Conservation (phyloP, 495 filamentous ascomycete species). For the Oidiodendron maius region DNA sequence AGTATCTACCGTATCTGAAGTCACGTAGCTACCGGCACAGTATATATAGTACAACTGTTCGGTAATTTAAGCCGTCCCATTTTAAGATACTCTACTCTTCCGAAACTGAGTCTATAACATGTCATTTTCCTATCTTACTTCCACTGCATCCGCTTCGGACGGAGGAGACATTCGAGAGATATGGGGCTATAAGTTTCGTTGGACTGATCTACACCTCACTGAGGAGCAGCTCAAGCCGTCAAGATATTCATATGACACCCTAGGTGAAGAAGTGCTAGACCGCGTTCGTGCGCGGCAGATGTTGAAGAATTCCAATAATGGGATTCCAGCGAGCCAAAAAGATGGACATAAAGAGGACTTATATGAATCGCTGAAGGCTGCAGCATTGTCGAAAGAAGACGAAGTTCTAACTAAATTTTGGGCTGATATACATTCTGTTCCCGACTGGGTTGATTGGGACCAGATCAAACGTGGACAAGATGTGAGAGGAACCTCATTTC, state of each 20-base stretch:
- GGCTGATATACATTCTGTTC: conserved; percentile 62
- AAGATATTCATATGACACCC: conserved; percentile 59
- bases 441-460: conserved; percentile 77
- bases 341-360: conserved; percentile 41
- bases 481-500: too few species aligned
- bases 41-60: too few species aligned
- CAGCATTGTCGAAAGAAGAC: conserved; percentile 46
- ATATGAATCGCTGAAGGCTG: conserved; percentile 53
- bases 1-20: too few species aligned
- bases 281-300: conserved; percentile 30
- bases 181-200: conserved; percentile 70
- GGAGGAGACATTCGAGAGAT: too few species aligned
- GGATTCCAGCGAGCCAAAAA: too few species aligned
- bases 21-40: too few species aligned
- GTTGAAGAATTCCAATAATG: conserved; percentile 8
- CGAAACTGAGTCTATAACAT: too few species aligned
- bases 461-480: conserved; percentile 68
- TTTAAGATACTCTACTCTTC: too few species aligned
- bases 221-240: conserved; percentile 53
- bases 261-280: conserved; percentile 60
- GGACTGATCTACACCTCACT: conserved; percentile 60
- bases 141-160: too few species aligned
- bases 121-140: too few species aligned
- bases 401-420: conserved; percentile 55
- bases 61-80: too few species aligned